A percentile compares a stretch with the other conserved stretches of the same genome.
These are phyloP conservation scores for Rhizopogon vesiculosus DNA, from an alignment of 768 basidiomycete species.

Conservation along the genomic window DNA sequence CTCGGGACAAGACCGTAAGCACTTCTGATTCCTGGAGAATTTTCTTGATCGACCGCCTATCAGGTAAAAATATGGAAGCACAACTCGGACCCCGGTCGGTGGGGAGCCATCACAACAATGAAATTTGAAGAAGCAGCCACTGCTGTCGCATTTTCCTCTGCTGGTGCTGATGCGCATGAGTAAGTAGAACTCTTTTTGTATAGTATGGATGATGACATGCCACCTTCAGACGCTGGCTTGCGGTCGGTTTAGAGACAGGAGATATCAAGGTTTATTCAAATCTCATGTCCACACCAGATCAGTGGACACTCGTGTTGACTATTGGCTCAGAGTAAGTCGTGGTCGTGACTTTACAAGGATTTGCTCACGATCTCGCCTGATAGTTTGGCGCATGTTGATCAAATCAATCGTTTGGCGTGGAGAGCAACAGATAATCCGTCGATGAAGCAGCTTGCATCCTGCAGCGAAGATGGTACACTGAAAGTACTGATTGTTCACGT, in stretches of 20 bases:
- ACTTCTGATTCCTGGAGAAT: not conserved
- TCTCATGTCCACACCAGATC: slow-evolving; percentile 18
- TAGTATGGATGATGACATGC: not conserved
- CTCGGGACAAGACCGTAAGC: slow-evolving; percentile 88
- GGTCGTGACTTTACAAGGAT: slow-evolving; percentile 3
- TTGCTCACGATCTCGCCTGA: not conserved
- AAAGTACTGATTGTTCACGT: slow-evolving; percentile 64
- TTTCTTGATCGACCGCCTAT: not conserved
- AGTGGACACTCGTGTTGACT: slow-evolving; percentile 44
- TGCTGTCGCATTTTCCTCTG: slow-evolving; percentile 62
- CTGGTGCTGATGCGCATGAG: slow-evolving; percentile 32
- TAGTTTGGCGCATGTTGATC: slow-evolving; percentile 71
- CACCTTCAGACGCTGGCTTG: slow-evolving; percentile 49
- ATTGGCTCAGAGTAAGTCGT: slow-evolving; percentile 48
- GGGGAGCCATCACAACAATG: slow-evolving; percentile 56
- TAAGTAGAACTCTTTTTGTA: slow-evolving; percentile 19
- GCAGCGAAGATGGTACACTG: slow-evolving; percentile 91
- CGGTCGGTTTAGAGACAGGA: slow-evolving; percentile 84
- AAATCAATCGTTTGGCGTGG: slow-evolving; percentile 83
- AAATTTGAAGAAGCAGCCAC: slow-evolving; percentile 78
- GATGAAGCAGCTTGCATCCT: slow-evolving; percentile 67
- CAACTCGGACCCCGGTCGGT: slow-evolving; percentile 33
- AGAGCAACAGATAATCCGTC: slow-evolving; percentile 37
- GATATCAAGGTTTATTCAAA: slow-evolving; percentile 60
- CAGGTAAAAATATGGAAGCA: slow-evolving; percentile 85